These are phyloP conservation scores for Juncus inflexus DNA, from an alignment of 176 grass and related monocot species.

Conservation along the genomic window DNA sequence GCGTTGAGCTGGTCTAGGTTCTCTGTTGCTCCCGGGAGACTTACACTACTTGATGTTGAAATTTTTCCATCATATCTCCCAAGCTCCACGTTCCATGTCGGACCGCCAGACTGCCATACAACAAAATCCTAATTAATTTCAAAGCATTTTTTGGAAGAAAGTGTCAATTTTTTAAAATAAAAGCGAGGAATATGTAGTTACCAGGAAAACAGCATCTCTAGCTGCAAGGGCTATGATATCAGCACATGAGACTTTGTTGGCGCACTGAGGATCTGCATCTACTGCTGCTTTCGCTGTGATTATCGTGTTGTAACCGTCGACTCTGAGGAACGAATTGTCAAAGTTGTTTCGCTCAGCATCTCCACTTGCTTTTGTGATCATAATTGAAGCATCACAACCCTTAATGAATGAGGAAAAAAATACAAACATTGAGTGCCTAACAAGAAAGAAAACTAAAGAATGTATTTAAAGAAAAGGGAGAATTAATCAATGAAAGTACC, in stretches of 20 bases:
- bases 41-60: slow-evolving; percentile 37
- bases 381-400: slow-evolving; percentile 75
- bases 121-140: not conserved
- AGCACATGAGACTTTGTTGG: slow-evolving; percentile 62
- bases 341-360: slow-evolving; percentile 57
- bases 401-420: slow-evolving; percentile 21
- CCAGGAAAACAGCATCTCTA: slow-evolving; percentile 54
- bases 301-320: slow-evolving; percentile 60
- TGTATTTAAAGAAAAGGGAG: not conserved
- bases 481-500: not conserved
- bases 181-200: slow-evolving; percentile 18
- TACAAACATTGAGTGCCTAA: not conserved
- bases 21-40: slow-evolving; percentile 26
- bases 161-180: not conserved
- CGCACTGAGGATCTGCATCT: slow-evolving; percentile 44
- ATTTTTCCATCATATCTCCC: slow-evolving; percentile 45
- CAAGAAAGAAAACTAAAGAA: not conserved
- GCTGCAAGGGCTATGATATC: slow-evolving; percentile 66
- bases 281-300: slow-evolving; percentile 55
- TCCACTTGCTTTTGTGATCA: slow-evolving; percentile 35
- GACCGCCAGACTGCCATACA: slow-evolving; percentile 42
- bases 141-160: not conserved
- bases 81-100: slow-evolving; percentile 49
- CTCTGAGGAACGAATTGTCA: slow-evolving; percentile 52
- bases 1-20: slow-evolving; percentile 23